Evolutionary conservation across 2,329 filamentous ascomycete genomes (phyloP).

Genomic region (Venturia effusa): DNA sequence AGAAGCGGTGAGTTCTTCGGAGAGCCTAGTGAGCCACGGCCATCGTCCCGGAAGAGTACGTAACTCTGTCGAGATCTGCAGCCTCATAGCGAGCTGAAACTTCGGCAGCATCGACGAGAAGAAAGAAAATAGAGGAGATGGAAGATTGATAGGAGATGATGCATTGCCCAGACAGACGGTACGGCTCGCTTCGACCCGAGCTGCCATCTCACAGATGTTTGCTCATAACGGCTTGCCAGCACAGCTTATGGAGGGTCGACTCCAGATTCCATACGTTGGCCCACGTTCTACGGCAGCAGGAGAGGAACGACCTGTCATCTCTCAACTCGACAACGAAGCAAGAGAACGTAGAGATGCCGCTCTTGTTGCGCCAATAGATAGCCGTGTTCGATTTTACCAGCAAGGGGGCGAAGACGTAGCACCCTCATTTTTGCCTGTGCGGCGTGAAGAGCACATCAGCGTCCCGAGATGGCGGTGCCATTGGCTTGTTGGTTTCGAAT

Average conservation of each 20-base stretch:
- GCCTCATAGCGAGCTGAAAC: neutral
- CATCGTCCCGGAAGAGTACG: neutral
- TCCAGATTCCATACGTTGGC: neutral
- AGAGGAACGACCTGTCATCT: neutral
- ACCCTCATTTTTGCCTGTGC: neutral
- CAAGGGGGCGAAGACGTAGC: neutral
- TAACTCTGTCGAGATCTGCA: neutral
- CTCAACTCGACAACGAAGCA: neutral
- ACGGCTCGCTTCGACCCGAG: neutral
- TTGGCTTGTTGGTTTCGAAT: neutral
- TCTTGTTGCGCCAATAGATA: neutral
- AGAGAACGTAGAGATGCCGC: neutral
- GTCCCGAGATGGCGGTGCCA: neutral
- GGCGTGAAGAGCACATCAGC: neutral
- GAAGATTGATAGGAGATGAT: neutral
- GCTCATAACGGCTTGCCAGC: neutral
- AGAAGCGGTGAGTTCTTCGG: neutral
- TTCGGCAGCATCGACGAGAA: neutral
- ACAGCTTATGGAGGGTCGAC: neutral
- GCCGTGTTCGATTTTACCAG: neutral
- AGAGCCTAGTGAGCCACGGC: neutral
- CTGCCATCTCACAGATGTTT: neutral
- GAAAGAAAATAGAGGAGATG: neutral
- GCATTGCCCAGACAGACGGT: neutral
- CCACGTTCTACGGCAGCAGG: neutral